Percentiles rank a stretch among this genome's conserved stretches.
Evolutionary conservation across 352 stramenopile genomes (phyloP).

Genomic region (Phytophthora litchii): DNA sequence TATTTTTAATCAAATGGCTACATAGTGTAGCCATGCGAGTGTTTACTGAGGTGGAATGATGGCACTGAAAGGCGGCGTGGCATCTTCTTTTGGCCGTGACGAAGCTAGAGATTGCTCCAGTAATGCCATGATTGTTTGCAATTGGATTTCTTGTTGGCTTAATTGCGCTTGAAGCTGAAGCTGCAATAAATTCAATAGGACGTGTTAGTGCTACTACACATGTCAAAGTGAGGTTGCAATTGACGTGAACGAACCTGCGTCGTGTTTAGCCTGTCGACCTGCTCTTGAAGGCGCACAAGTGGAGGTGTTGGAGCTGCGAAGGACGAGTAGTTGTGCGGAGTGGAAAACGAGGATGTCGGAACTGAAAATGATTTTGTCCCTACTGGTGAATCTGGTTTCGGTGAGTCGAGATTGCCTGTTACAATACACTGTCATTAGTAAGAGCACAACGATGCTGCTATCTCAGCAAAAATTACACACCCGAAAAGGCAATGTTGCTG

Average conservation of each 20-base stretch:
- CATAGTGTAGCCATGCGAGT: conserved; percentile 30
- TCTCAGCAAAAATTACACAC: conserved; percentile 10
- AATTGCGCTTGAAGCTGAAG: conserved; percentile 62
- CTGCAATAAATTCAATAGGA: conserved; percentile 22
- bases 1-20: conserved; percentile 18
- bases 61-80: conserved; percentile 51
- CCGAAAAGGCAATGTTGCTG: conserved; percentile 38
- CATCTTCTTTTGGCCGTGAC: conserved; percentile 16
- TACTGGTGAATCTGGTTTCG: conserved; percentile 35
- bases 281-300: conserved; percentile 46
- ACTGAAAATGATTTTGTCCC: conserved; percentile 22
- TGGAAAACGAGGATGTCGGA: conserved; percentile 23
- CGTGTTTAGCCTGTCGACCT: conserved; percentile 59
- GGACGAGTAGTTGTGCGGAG: conserved; percentile 26
- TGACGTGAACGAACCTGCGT: conserved; percentile 46
- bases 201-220: background rate
- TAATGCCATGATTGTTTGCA: conserved; percentile 58
- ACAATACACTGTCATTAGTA: conserved; percentile 1
- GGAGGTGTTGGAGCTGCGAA: conserved; percentile 24
- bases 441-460: background rate
- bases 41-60: conserved; percentile 46
- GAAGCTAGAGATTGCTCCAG: conserved; percentile 37
- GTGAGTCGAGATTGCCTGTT: conserved; percentile 35
- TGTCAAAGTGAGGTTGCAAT: background rate
- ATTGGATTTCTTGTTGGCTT: conserved; percentile 55